Evolutionary conservation across 2,329 filamentous ascomycete species (phyloP).

Genomic region (Piedraia hortae): DNA sequence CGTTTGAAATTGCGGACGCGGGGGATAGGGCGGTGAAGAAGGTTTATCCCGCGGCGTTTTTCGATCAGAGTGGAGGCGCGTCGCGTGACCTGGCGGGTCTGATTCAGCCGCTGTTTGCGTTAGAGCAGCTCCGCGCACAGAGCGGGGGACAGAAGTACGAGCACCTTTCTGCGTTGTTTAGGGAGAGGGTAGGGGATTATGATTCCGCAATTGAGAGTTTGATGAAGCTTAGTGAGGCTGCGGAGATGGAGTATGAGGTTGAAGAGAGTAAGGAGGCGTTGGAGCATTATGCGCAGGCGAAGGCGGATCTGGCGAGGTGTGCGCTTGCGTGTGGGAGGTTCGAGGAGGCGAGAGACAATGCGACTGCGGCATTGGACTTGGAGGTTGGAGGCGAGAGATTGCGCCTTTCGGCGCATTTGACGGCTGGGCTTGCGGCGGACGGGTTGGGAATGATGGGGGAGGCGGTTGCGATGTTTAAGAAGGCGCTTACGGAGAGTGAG

Average conservation of each 20-base stretch:
- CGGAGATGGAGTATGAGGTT: slow-evolving; percentile 62
- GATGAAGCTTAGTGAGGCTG: slow-evolving; percentile 33
- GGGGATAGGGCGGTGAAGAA: slow-evolving; percentile 44
- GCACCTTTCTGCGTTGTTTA: slow-evolving; percentile 54
- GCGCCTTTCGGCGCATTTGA: slow-evolving; percentile 61
- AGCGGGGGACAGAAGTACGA: slow-evolving; percentile 39
- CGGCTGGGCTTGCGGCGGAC: slow-evolving; percentile 59
- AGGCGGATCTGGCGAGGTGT: slow-evolving; percentile 63
- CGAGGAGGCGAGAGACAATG: slow-evolving; percentile 45
- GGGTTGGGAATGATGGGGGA: slow-evolving; percentile 36
- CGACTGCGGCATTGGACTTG: slow-evolving; percentile 53
- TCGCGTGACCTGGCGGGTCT: slow-evolving; percentile 30
- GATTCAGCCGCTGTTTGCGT: slow-evolving; percentile 66
- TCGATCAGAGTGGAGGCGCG: slow-evolving; percentile 35
- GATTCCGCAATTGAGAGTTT: slow-evolving; percentile 34
- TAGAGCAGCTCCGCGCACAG: slow-evolving; percentile 53
- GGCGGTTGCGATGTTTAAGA: slow-evolving; percentile 53
- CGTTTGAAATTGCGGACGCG: slow-evolving; percentile 71
- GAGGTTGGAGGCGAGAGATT: slow-evolving; percentile 35
- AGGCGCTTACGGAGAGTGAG: slow-evolving; percentile 48
- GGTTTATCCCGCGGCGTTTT: slow-evolving; percentile 54
- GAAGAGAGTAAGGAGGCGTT: slow-evolving; percentile 52
- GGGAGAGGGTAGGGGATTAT: slow-evolving; percentile 52
- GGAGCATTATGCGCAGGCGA: slow-evolving; percentile 52
- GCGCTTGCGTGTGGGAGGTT: slow-evolving; percentile 43